Percentiles rank a stretch among this genome's conserved stretches.
Evolutionary conservation across 202 grass and related monocot species (phyloP).

Genomic region (Brachypodium distachyon): DNA sequence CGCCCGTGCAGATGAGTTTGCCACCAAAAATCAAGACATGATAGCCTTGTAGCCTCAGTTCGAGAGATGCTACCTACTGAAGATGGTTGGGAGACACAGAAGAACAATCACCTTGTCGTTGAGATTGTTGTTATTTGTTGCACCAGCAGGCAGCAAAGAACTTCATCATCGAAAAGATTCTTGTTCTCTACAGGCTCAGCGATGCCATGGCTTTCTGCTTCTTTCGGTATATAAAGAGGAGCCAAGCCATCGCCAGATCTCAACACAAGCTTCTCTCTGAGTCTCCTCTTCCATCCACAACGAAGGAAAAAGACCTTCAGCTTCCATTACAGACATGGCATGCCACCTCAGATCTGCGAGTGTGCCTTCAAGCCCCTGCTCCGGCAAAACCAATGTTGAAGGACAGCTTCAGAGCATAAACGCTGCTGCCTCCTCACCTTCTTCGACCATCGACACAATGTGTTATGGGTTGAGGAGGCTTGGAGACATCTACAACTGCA

Average conservation of each 20-base stretch:
- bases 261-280: neutral
- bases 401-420: conserved; percentile 8
- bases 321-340: conserved; percentile 6
- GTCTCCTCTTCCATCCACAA: neutral
- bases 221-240: conserved; percentile 17
- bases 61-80: neutral
- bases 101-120: neutral
- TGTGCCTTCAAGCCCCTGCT: conserved; percentile 19
- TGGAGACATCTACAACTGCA: conserved; percentile 19
- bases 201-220: neutral
- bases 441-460: neutral
- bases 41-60: too few relatives aligned
- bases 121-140: neutral
- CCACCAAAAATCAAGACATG: neutral
- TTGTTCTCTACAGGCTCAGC: neutral
- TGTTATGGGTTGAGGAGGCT: conserved; percentile 21
- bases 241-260: neutral
- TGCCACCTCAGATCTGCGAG: conserved; percentile 29
- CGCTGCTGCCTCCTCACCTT: neutral
- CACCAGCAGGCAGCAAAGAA: neutral
- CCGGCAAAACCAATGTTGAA: conserved; percentile 7
- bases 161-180: neutral
- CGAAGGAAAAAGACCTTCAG: neutral
- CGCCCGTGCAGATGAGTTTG: conserved; percentile 20
- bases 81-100: neutral